Conservation (phyloP, 345 rosid species). For the Rhodamnia rubescens region DNA sequence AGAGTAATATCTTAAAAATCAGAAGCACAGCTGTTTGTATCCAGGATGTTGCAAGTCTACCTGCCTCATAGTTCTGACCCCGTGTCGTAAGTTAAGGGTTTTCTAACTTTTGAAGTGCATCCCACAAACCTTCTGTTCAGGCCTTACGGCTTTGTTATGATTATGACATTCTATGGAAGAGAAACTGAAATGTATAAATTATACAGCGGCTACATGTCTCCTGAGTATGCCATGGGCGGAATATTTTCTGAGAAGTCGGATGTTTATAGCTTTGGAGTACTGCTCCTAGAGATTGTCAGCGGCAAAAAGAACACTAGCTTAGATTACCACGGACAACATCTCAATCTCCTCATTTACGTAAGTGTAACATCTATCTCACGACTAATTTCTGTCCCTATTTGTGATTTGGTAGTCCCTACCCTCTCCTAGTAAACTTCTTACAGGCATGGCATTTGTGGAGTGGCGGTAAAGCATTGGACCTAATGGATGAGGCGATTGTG, state of each 20-base stretch:
- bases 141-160: background rate
- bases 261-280: constrained; percentile 8
- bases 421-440: background rate
- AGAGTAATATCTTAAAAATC: background rate
- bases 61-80: background rate
- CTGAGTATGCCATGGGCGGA: constrained; percentile 7
- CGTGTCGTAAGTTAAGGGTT: background rate
- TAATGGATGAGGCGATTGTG: background rate
- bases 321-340: background rate
- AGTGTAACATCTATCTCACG: background rate
- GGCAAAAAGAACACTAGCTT: background rate
- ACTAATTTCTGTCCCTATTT: background rate
- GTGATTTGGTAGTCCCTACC: background rate
- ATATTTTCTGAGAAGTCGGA: background rate
- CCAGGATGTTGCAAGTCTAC: background rate
- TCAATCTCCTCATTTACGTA: background rate
- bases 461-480: background rate
- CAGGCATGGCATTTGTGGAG: background rate
- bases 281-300: constrained; percentile 4
- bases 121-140: background rate
- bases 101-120: background rate
- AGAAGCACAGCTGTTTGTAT: background rate
- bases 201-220: constrained; percentile 9
- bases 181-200: background rate
- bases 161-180: background rate